Conservation (phyloP, 805 yeast species). For the Hermanozyma aechmeae region DNA sequence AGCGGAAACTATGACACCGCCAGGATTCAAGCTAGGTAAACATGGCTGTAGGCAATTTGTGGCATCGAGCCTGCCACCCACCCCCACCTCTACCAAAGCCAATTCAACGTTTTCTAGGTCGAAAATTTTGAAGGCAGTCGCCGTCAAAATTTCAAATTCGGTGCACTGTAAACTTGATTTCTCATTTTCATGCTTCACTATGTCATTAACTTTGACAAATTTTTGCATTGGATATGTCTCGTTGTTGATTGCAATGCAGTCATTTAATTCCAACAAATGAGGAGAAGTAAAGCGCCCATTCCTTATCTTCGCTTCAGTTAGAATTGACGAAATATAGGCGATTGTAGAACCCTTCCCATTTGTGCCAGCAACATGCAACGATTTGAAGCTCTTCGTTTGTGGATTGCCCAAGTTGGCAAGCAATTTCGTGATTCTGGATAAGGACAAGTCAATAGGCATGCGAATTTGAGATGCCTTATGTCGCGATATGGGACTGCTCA, state of each 20-base stretch:
- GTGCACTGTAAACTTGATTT: constrained; percentile 53
- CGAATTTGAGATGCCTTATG: too few species aligned
- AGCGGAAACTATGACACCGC: constrained; percentile 52
- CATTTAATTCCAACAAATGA: constrained; percentile 64
- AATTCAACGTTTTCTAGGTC: constrained; percentile 47
- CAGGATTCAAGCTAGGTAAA: too few species aligned
- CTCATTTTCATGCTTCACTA: constrained; percentile 34
- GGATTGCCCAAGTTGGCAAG: constrained; percentile 54
- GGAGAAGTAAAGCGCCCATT: constrained; percentile 89
- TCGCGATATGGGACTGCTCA: too few species aligned
- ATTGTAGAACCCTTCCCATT: constrained; percentile 95
- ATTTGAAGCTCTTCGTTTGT: constrained; percentile 43
- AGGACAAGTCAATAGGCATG: constrained; percentile 33
- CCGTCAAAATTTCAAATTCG: constrained; percentile 81
- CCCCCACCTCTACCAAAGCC: constrained; percentile 89
- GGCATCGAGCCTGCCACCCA: constrained; percentile 86
- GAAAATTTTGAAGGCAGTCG: constrained; percentile 76
- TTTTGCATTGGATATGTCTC: constrained; percentile 37
- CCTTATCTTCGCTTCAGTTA: constrained; percentile 37
- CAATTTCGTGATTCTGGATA: constrained; percentile 22
- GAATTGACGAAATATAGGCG: constrained; percentile 63
- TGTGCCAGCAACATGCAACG: constrained; percentile 93
- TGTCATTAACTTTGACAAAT: constrained; percentile 36
- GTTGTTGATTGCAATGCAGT: constrained; percentile 64
- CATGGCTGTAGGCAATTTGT: constrained; percentile 57